Conservation (phyloP, 306 rosid genomes). For the Boehmeria nivea region DNA sequence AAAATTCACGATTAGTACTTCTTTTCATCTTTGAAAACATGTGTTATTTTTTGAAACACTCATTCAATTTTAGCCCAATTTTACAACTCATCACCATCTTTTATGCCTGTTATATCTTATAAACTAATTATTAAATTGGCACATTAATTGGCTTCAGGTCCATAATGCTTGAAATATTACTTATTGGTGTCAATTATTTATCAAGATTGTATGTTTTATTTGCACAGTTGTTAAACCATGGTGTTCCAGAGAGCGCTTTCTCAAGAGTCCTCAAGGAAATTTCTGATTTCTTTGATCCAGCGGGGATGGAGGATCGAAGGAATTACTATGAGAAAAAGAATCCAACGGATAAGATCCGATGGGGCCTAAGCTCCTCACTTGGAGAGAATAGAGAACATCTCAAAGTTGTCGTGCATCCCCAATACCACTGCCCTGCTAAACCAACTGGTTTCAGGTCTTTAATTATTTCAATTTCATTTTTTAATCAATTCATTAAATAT, state of each 20-base stretch:
- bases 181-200: too few species aligned
- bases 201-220: not conserved
- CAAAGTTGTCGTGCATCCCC: slow-evolving; percentile 41
- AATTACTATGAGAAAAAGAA: slow-evolving; percentile 12
- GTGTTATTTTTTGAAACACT: too few species aligned
- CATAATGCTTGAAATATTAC: too few species aligned
- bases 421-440: slow-evolving; percentile 25
- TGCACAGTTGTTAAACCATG: slow-evolving; percentile 44
- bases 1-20: too few species aligned
- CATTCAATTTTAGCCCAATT: too few species aligned
- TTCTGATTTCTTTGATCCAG: slow-evolving; percentile 34
- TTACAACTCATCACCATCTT: too few species aligned
- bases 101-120: too few species aligned
- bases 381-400: slow-evolving; percentile 51
- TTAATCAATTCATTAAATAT: not conserved
- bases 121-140: too few species aligned
- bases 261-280: slow-evolving; percentile 20
- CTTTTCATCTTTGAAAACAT: too few species aligned
- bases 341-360: slow-evolving; percentile 27
- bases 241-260: slow-evolving; percentile 22
- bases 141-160: too few species aligned
- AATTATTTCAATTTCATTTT: too few species aligned
- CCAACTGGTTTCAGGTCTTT: slow-evolving; percentile 28
- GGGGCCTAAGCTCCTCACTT: slow-evolving; percentile 22
- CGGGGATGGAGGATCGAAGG: slow-evolving; percentile 29